Conservation (phyloP, 1,284 basidiomycete species). For the Singerocomus inundabilis region DNA sequence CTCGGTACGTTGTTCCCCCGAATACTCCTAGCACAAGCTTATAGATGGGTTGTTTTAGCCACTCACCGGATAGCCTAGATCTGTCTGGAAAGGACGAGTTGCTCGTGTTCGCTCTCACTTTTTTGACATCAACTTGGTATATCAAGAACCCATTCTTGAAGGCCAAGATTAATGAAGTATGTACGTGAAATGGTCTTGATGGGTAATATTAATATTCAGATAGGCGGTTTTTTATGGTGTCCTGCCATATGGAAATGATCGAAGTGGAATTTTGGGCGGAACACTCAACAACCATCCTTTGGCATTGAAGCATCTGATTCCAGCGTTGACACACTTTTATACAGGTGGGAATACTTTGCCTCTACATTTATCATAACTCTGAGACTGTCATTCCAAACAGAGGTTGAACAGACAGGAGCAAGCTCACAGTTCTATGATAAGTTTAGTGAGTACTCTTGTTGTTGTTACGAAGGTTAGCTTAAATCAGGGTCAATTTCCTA, state of each 20-base stretch:
- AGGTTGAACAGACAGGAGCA: conserved; percentile 96
- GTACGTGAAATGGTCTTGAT: background rate
- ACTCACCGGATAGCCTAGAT: conserved; percentile 79
- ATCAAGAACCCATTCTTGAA: conserved; percentile 99
- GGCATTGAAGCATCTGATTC: conserved; percentile 87
- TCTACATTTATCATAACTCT: background rate
- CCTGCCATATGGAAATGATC: conserved; percentile 72
- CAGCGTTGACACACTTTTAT: conserved; percentile 92
- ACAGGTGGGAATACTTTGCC: conserved; percentile 56
- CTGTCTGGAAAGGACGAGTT: conserved; percentile 84
- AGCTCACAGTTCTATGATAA: conserved; percentile 99
- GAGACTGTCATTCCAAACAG: conserved; percentile 40
- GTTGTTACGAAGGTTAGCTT: conserved; percentile 5
- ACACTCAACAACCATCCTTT: conserved; percentile 83
- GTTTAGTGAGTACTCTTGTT: conserved; percentile 67
- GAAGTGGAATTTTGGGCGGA: conserved; percentile 79
- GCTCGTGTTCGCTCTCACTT: conserved; percentile 88
- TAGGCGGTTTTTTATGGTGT: conserved; percentile 86
- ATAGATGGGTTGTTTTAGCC: conserved; percentile 41
- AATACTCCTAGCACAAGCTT: conserved; percentile 8
- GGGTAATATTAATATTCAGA: conserved; percentile 3
- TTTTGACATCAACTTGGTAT: conserved; percentile 92
- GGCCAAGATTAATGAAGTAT: conserved; percentile 92
- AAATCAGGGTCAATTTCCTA: conserved; percentile 27
- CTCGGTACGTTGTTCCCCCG: conserved; percentile 54